These are phyloP conservation scores for Pseudogymnoascus sp. DNA, from an alignment of 2,329 filamentous ascomycete genomes.

Conservation along the genomic window DNA sequence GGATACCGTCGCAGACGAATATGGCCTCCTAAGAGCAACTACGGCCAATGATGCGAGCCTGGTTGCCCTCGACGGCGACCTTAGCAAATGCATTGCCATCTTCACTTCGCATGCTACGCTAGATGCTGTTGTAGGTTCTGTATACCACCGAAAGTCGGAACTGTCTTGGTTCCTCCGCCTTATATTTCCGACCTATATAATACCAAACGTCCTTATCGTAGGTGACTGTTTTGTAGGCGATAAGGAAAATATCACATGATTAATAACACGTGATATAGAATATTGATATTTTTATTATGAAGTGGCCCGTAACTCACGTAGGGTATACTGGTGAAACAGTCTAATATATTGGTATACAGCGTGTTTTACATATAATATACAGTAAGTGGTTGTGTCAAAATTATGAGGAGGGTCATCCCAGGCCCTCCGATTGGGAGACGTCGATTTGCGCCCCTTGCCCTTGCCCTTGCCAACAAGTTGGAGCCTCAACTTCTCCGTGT, in stretches of 20 bases:
- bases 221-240: neutral
- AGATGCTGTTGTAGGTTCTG: neutral
- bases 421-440: neutral
- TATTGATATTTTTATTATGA: neutral
- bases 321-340: neutral
- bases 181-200: constrained; percentile 4
- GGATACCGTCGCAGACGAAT: neutral
- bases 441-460: neutral
- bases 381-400: neutral
- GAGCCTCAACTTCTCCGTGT: neutral
- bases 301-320: neutral
- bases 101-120: neutral
- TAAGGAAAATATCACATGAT: neutral
- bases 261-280: neutral
- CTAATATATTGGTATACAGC: neutral
- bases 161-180: neutral
- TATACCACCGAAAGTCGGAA: neutral
- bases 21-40: neutral
- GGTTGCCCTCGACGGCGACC: neutral
- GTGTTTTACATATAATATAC: constrained; percentile 4
- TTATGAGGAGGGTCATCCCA: neutral
- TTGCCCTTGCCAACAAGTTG: neutral
- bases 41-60: neutral
- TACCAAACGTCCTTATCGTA: neutral
- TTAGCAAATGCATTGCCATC: neutral